Conservation (phyloP, 768 basidiomycete species). For the Suillus luteus region DNA sequence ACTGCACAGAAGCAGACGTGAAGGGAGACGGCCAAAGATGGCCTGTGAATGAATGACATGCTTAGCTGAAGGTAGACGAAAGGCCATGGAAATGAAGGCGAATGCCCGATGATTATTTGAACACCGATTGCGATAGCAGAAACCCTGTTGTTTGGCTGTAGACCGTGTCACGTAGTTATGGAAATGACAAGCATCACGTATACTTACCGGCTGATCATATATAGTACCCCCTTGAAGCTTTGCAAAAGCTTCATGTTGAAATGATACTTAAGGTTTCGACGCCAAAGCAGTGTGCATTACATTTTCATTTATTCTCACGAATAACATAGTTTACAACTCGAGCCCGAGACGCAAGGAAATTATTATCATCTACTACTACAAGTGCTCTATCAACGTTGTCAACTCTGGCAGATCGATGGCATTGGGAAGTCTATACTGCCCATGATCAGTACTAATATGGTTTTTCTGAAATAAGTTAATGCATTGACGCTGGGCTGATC, state of each 20-base stretch:
- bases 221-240: no score
- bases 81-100: conserved; percentile 3
- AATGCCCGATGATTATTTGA: background rate
- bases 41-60: background rate
- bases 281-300: background rate
- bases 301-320: background rate
- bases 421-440: background rate
- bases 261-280: no score
- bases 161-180: background rate
- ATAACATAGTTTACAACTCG: background rate
- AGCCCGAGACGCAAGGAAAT: background rate
- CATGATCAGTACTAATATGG: background rate
- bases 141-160: background rate
- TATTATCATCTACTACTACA: background rate
- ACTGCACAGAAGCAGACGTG: background rate
- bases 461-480: background rate
- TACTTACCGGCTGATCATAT: background rate
- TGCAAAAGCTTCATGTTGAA: no score
- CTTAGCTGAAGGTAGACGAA: conserved; percentile 1
- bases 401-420: background rate
- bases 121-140: background rate
- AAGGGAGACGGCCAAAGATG: background rate
- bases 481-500: background rate
- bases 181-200: background rate
- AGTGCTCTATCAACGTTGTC: background rate